phyloP scores from a whole-genome alignment of 2,329 filamentous ascomycete species.

The Clonostachys byssicola region DNA sequence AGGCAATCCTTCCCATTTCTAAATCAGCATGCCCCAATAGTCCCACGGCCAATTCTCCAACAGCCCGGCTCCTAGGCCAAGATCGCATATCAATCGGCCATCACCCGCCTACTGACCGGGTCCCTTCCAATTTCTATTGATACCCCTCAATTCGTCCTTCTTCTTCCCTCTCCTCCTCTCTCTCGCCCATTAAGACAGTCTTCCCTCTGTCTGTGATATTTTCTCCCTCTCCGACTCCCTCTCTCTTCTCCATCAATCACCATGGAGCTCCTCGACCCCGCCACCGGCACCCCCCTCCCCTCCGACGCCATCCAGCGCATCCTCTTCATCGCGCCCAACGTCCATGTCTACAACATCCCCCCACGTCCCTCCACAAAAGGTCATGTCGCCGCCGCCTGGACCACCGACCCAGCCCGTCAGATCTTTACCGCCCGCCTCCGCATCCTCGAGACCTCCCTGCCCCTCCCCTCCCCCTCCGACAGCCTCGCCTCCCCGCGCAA shows the following conservation, averaged over 20 bases:
- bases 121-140: constrained; percentile 1
- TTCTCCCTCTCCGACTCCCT: neutral
- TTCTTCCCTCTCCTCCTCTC: too few species aligned
- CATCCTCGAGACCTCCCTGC: constrained; percentile 66
- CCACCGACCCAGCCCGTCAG: constrained; percentile 62
- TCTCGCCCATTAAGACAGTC: neutral
- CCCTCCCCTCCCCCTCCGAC: constrained; percentile 8
- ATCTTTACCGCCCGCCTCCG: constrained; percentile 85
- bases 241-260: constrained; percentile 3
- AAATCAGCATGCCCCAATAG: too few species aligned
- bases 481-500: constrained; percentile 1
- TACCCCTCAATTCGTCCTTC: neutral
- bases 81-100: too few species aligned
- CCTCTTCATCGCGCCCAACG: constrained; percentile 69
- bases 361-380: constrained; percentile 74
- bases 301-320: constrained; percentile 79
- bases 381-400: constrained; percentile 77
- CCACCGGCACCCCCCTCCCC: constrained; percentile 64
- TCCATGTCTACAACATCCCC: constrained; percentile 87
- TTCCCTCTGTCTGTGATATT: neutral
- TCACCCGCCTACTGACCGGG: neutral
- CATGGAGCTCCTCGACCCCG: constrained; percentile 67
- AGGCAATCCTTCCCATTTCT: too few species aligned
- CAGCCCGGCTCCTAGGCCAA: too few species aligned
- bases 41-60: too few species aligned